Evolutionary conservation across 176 grass and related monocot species (phyloP), one percentile per base, ranked within the genome.

Genomic region (Chrysopogon serrulatus): DNA sequence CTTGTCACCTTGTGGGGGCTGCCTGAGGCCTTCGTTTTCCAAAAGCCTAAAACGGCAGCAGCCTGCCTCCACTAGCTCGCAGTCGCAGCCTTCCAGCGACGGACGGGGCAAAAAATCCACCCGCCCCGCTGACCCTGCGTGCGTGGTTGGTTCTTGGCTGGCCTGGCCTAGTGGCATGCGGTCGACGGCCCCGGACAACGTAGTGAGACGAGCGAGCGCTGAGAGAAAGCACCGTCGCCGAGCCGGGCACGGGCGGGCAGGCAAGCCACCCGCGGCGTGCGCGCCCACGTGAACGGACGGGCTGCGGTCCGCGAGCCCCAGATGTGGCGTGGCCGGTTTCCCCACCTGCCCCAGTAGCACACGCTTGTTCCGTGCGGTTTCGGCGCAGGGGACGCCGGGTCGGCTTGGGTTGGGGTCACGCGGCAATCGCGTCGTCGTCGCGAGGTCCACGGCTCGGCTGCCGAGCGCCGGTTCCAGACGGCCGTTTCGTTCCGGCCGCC

Each of bases 1-100:
- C 63, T 41, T 62, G 86, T 87, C 85, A 26, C 34, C 43, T 23
- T 45, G 56, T 31, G 73, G 65, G 79, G 47, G 3, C 42, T 49
- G 47, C 5, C 13, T 0, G 2, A 8, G 51, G 51, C 3, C 41
- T 37, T 21, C 27, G 26, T 56, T 27, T 82, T 31, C 51, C 3
- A 18, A 32, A 42, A 7, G n/a, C 30, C 31, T 1, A 16, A 49
- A 31, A 49, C 64, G 44, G 44, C 78, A 39, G 65, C 79, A 21
- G 33, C 49, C 21, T 33, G 15, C 74, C 23, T 19, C 74, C 51
- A 36, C 49, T 36, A 34, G 49, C 5, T 24, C 14, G 47, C 18
- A 32, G 44, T 24, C 14, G 47, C 18, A 32, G 44, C 17, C 40
- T 19, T 21, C 48, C 6, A 15, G 33, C 15, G 48, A 74, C 32